Base-by-base conservation (phyloP, 2,329 filamentous ascomycete genomes). In the Raffaelea albimanens region DNA sequence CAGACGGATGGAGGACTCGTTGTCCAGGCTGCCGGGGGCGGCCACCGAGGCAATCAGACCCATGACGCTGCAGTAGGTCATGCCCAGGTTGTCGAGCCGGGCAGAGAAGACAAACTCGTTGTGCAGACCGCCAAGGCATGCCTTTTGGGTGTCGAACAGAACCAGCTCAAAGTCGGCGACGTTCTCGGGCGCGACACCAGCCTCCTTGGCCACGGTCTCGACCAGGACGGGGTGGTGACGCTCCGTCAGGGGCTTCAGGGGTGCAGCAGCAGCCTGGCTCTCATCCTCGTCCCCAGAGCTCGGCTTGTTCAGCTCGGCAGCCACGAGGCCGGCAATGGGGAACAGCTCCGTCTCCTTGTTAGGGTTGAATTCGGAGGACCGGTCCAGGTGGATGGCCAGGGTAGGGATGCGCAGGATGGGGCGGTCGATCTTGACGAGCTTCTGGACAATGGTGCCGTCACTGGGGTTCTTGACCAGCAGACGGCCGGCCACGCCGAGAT, bases 291-390 rank as follows among this genome's bases (percentile, higher is more conserved):
- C 66, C 36, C 69, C 61, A 19, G 59, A 54, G 31, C 56, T 46
- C 10, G 67, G 64, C 59, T 74, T 73, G 70, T 96, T 96, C 50
- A 98, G 75, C 69, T 96, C 90, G 2, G 88, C 87, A 45, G 85
- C 82, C 2, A 87, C 85, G 47, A 98, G 74, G 5, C 93, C 93
- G 20, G 85, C 82, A 59, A 98, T 96, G 5, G 93, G 93, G 60
- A 95, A 94, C 21, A 98, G 71, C 65, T 98, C 91, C 21, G 84
- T 88, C 71, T 98, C 93, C 71, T 96, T 97, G 74, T 97, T 98
- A 61, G 94, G 95, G 48, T 87, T 75, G 60, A 98, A 98, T 53
- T 76, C 87, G 58, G 85, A 76, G 57, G 87, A 82, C 47, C 91
- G 84, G 60, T 96, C 85, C 49, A 98, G 79, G 67, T 98, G 93